Percentiles rank a stretch among this genome's conserved stretches.
Conservation (phyloP, 306 rosid species). For the Carpinus viminea region DNA sequence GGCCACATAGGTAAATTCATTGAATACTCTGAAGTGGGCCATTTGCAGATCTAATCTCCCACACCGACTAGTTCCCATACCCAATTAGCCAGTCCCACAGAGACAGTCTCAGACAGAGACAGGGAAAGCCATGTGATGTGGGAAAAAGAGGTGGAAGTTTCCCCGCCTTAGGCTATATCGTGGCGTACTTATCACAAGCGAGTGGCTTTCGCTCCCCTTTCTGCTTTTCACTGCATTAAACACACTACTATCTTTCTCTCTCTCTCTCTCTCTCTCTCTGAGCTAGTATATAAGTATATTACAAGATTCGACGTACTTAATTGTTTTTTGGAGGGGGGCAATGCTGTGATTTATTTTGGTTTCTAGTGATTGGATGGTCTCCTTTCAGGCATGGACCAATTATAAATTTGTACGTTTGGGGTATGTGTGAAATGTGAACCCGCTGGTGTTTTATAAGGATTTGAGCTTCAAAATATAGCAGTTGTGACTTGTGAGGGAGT, state of each 20-base stretch:
- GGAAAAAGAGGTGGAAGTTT: slow-evolving; percentile 19
- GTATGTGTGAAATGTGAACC: slow-evolving; percentile 7
- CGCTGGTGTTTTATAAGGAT: not conserved
- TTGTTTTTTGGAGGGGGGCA: not conserved
- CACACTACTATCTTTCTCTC: not conserved
- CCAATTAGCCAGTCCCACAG: too few relatives aligned
- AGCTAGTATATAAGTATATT: not conserved
- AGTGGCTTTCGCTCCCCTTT: slow-evolving; percentile 12
- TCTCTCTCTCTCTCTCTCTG: not conserved
- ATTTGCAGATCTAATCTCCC: not conserved
- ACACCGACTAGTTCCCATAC: not conserved
- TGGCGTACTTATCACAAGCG: slow-evolving; percentile 10
- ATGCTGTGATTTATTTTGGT: slow-evolving; percentile 5
- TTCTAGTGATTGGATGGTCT: not conserved
- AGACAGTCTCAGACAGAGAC: not conserved
- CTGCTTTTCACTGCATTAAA: not conserved
- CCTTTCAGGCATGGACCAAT: not conserved
- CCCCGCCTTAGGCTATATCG: not conserved
- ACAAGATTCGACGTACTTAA: not conserved
- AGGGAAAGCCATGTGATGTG: not conserved
- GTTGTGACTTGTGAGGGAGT: slow-evolving; percentile 2
- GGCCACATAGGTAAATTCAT: not conserved
- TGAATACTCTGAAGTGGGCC: not conserved
- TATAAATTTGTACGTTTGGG: slow-evolving; percentile 13
- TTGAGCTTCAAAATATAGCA: slow-evolving; percentile 9